phyloP scores from a whole-genome alignment of 2,329 filamentous ascomycete genomes.

The Colletotrichum tabaci region DNA sequence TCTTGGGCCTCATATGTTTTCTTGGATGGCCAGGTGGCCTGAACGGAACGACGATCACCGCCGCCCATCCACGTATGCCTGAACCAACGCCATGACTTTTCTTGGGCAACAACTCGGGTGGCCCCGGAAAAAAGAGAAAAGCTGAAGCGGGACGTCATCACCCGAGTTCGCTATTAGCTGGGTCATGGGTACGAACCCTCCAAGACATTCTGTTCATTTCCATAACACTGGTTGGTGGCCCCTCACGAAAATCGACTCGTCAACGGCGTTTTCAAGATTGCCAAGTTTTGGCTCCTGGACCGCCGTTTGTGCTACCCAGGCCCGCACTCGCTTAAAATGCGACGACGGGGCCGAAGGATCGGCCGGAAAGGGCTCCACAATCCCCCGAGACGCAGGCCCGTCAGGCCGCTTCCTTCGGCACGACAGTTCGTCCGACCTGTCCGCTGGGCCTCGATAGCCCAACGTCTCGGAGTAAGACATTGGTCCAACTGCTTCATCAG shows the following conservation, averaged over 20 bases:
- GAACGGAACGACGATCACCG: background rate
- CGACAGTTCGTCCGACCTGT: constrained; percentile 28
- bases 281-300: background rate
- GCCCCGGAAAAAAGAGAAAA: background rate
- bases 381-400: constrained; percentile 4
- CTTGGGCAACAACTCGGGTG: background rate
- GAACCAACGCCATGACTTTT: background rate
- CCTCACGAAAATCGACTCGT: background rate
- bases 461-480: too few relatives aligned
- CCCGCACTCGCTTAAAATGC: background rate
- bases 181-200: background rate
- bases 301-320: too few relatives aligned
- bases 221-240: background rate
- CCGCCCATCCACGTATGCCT: too few relatives aligned
- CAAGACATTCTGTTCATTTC: background rate
- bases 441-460: background rate
- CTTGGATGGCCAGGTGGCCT: background rate
- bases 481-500: too few relatives aligned
- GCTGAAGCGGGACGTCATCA: background rate
- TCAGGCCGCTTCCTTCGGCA: constrained; percentile 25
- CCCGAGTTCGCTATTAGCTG: background rate
- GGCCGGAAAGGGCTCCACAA: constrained; percentile 18
- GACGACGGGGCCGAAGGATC: background rate
- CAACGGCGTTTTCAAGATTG: background rate
- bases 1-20: background rate